Base-by-base conservation (phyloP, 2,329 filamentous ascomycete genomes). In the Aspergillus sp. region DNA sequence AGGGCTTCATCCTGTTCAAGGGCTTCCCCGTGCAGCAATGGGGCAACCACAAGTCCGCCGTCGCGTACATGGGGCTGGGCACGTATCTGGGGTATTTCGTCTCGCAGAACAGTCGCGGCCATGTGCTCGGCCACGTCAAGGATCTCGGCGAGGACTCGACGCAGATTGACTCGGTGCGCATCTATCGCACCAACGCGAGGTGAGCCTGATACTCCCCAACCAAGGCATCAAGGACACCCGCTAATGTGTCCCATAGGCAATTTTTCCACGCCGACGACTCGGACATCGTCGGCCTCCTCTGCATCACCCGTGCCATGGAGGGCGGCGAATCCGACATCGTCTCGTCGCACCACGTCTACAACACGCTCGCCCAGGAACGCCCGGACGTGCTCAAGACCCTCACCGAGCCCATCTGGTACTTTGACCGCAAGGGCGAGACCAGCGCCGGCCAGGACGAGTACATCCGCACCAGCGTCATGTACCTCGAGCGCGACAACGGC, bases 1-100 rank as follows among this genome's bases (percentile, higher is more conserved):
- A 94, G 65, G 91, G 91, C 14, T 96, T 96, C 75, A 88, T 94
- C 58, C 81, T 96, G 13, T 94, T 95, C 78, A 95, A 94, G 70
- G 85, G 88, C 47, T 87, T 96, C 69, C 91, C 90, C 1, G 88
- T 91, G 1, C 65, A 81, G 41, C 69, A 81, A 72, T 96, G 91
- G 91, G 85, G 87, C 0, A 82, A 84, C 48, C 81, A 85, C 68
- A 96, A 96, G 75, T 89, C 85, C 10, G 90, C 90, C 6, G 85
- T 91, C 10, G 90, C 88, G n/a, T 96, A 95, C 75, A 92, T 96
- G 87, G 91, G 91, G 3, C 80, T 96, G 2, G 87, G 89, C 38
- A 89, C 88, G 4, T 87, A 96, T 70, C 80, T 96, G 9, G 91
- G 91, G 53, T 94, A 95, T 76, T 93, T 94, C 58, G 84, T 96